Percentiles rank a stretch among this genome's conserved stretches.
phyloP scores from a whole-genome alignment of 2,329 filamentous ascomycete genomes.

The Sarocladium oryzae region DNA sequence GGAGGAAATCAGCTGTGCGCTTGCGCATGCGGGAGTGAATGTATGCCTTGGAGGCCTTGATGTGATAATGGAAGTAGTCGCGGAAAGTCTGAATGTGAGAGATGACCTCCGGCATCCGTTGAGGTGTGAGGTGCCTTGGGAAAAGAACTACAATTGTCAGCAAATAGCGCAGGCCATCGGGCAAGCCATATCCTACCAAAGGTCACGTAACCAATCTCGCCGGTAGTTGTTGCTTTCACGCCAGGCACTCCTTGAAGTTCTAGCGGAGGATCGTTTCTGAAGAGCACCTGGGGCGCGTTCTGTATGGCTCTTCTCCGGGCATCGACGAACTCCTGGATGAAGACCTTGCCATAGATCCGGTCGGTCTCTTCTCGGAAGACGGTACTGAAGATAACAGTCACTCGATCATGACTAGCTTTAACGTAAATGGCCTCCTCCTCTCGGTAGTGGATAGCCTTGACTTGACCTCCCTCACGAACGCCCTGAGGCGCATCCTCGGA shows the following conservation, averaged over 20 bases:
- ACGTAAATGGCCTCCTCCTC: conserved; percentile 99
- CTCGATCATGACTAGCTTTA: conserved; percentile 93
- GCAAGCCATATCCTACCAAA: conserved; percentile 60
- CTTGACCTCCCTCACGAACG: conserved; percentile 78
- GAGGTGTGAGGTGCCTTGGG: conserved; percentile 73
- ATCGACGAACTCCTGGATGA: conserved; percentile 98
- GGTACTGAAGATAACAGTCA: conserved; percentile 98
- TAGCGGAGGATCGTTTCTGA: conserved; percentile 87
- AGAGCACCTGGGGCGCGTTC: conserved; percentile 95
- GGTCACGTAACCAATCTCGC: conserved; percentile 93
- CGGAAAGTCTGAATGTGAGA: conserved; percentile 99
- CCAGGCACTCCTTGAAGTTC: conserved; percentile 84
- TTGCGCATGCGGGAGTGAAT: conserved; percentile 98
- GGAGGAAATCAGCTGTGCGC: conserved; percentile 95
- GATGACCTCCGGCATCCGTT: conserved; percentile 90
- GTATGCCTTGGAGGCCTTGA: conserved; percentile 98
- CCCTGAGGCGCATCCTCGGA: conserved; percentile 92
- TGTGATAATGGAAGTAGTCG: conserved; percentile 99
- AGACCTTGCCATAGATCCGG: conserved; percentile 94
- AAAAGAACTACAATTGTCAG: conserved; percentile 1
- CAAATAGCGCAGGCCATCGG: neutral
- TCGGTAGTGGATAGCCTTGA: conserved; percentile 96
- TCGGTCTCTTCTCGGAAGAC: conserved; percentile 98
- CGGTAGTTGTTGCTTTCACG: conserved; percentile 66
- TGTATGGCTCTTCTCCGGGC: conserved; percentile 91